Base-by-base conservation (phyloP, 768 basidiomycete species). In the Boletellus ananiceps region DNA sequence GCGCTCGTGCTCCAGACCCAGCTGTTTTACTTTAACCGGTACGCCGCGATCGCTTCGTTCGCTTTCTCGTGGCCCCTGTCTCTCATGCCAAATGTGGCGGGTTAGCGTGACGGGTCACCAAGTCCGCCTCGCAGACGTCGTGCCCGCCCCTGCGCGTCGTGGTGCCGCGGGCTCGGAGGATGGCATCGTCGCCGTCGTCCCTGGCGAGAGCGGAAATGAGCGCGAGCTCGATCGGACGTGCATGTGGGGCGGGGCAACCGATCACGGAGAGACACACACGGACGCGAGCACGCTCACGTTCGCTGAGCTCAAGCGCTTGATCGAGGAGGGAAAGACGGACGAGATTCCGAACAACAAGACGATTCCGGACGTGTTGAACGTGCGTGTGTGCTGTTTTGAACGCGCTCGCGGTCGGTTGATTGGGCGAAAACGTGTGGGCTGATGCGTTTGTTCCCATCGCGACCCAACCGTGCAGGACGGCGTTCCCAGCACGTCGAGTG, bases 281-380 rank as follows among this genome's bases (percentile, higher is more conserved):
- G 23, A 25, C 23, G 6, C 23, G 23, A 7, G 67, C 14, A 66
- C 74, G 23, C 68, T 89, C 50, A 80, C 80, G 0, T 84, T 91
- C 54, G 71, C 78, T 1, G 82, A 90, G 63, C 68, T 91, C 46
- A 80, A 86, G 57, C 73, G 74, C 32, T 70, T 91, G 50, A 86
- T 91, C 50, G 80, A 86, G 57, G 72, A 83, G 16, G 88, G 87
- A 15, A 80, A 75, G 54, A 77, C 80, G 4, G 84, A 87, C 55
- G 69, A 82, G 61, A 88, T 91, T 33, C 88, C 88, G 1, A 86
- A 90, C 58, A 91, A 89, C 62, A 86, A 82, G 56, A 51, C 74
- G 46, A 87, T 91, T 39, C 81, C 84, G 0, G 74, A 83, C n/a
- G 69, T 62, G 2, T 57, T 90, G 32, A 86, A 83, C 68, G 88